Conservation (phyloP, 2,329 filamentous ascomycete genomes). For the Pseudopyrenochaeta lycopersici region DNA sequence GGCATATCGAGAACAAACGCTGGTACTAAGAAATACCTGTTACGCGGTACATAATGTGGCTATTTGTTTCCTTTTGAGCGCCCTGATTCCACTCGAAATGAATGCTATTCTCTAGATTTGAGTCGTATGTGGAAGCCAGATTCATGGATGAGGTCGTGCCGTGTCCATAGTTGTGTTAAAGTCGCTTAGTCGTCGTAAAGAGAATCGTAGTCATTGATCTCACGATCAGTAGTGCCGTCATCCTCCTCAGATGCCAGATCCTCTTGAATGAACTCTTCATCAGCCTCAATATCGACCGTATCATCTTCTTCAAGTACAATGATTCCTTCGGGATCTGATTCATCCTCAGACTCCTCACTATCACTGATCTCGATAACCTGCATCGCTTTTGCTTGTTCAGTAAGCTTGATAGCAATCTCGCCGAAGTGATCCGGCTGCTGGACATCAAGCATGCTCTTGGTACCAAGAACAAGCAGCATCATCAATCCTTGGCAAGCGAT, state of each 20-base stretch:
- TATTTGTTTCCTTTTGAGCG: no score
- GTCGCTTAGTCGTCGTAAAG: slow-evolving; percentile 31
- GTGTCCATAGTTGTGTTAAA: not conserved
- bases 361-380: slow-evolving; percentile 21
- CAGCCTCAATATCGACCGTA: not conserved
- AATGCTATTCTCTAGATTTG: not conserved
- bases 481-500: slow-evolving; percentile 68
- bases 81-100: no score
- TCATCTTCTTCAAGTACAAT: not conserved
- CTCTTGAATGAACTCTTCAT: slow-evolving; percentile 8
- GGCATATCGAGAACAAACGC: no score
- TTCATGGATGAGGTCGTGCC: not conserved
- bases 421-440: slow-evolving; percentile 63
- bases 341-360: slow-evolving; percentile 5
- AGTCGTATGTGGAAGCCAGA: not conserved
- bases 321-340: not conserved
- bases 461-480: slow-evolving; percentile 54
- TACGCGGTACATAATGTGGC: no score
- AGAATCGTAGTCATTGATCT: slow-evolving; percentile 26
- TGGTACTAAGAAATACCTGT: no score
- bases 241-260: slow-evolving; percentile 10
- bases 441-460: slow-evolving; percentile 69
- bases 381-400: slow-evolving; percentile 26
- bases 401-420: slow-evolving; percentile 45
- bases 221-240: slow-evolving; percentile 13